phyloP scores from a whole-genome alignment of 345 rosid species.

The Linum trigynum region DNA sequence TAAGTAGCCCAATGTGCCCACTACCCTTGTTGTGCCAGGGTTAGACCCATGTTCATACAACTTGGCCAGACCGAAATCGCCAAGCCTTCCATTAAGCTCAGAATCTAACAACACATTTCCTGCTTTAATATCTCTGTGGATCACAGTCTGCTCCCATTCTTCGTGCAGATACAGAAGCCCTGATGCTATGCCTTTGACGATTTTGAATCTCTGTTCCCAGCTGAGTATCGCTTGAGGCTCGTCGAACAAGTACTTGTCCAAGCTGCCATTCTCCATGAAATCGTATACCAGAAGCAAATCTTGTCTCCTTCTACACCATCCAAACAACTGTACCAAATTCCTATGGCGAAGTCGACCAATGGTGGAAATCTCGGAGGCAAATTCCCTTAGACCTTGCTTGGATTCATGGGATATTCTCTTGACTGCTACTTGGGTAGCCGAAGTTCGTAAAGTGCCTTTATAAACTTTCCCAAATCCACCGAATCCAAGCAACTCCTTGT shows the following conservation, averaged over 20 bases:
- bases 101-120: constrained; percentile 72
- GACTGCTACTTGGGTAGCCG: constrained; percentile 55
- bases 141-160: constrained; percentile 85
- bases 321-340: constrained; percentile 74
- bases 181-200: constrained; percentile 74
- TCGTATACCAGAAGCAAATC: constrained; percentile 77
- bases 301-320: constrained; percentile 59
- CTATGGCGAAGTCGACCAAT: constrained; percentile 85
- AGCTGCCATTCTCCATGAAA: constrained; percentile 83
- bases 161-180: constrained; percentile 82
- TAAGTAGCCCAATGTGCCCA: constrained; percentile 88
- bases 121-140: constrained; percentile 87
- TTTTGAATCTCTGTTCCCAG: constrained; percentile 73
- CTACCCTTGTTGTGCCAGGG: constrained; percentile 73
- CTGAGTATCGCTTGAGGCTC: constrained; percentile 44
- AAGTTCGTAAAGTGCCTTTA: constrained; percentile 49
- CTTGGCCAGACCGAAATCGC: constrained; percentile 92
- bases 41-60: constrained; percentile 60
- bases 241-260: constrained; percentile 70
- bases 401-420: constrained; percentile 73
- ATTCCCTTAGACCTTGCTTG: constrained; percentile 69
- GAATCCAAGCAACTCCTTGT: constrained; percentile 66
- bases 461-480: constrained; percentile 91
- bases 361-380: constrained; percentile 71
- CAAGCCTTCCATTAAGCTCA: constrained; percentile 64